Evolutionary conservation across 768 basidiomycete species (phyloP).

Genomic region (Leucocoprinus birnbaumii): DNA sequence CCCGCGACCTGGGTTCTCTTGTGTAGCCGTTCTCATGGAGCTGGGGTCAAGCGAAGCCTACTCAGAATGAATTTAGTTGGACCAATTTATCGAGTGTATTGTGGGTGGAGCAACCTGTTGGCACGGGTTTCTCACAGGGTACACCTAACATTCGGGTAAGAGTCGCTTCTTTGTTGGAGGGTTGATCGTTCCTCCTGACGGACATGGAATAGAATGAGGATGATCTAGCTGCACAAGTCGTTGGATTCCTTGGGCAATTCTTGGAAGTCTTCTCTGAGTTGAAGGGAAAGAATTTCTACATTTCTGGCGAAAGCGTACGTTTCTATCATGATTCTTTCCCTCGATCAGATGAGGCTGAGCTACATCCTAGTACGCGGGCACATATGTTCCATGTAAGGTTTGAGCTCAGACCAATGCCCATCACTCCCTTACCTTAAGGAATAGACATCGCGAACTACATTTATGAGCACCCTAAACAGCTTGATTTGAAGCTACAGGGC

Average conservation of each 20-base stretch:
- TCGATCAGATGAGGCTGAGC: neutral
- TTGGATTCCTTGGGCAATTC: slow-evolving; percentile 73
- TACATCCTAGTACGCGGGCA: slow-evolving; percentile 60
- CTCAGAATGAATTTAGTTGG: slow-evolving; percentile 68
- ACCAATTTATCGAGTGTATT: slow-evolving; percentile 75
- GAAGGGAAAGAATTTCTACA: slow-evolving; percentile 67
- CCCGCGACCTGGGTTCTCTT: neutral
- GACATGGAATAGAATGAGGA: slow-evolving; percentile 48
- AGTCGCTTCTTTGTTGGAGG: slow-evolving; percentile 25
- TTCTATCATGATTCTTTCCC: neutral
- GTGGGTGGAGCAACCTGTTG: slow-evolving; percentile 79
- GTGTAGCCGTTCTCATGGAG: slow-evolving; percentile 71
- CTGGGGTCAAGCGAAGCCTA: slow-evolving; percentile 60
- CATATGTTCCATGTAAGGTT: slow-evolving; percentile 51
- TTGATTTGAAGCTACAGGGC: slow-evolving; percentile 62
- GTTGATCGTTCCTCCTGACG: neutral
- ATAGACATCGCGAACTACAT: slow-evolving; percentile 77
- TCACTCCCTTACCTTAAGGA: neutral
- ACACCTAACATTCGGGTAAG: slow-evolving; percentile 57
- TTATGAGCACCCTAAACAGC: slow-evolving; percentile 47
- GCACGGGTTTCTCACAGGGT: slow-evolving; percentile 77
- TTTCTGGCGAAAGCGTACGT: slow-evolving; percentile 75
- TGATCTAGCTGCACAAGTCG: slow-evolving; percentile 43
- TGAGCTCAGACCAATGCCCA: neutral
- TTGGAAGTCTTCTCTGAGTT: slow-evolving; percentile 71